Base-by-base conservation (phyloP, 768 basidiomycete species). In the Daedaleopsis sinensis region DNA sequence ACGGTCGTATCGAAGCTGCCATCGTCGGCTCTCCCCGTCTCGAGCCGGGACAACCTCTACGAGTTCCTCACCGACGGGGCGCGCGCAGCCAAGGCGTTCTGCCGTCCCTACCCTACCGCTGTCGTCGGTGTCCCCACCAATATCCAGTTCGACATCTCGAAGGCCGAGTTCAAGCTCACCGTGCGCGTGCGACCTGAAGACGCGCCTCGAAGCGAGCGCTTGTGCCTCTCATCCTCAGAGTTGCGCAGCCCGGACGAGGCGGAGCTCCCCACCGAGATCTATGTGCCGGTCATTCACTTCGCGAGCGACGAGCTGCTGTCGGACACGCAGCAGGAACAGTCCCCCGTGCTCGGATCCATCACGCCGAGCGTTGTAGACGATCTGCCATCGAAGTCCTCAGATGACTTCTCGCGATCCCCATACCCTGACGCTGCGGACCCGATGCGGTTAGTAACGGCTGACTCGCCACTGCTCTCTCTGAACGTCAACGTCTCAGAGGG, bases 231-330 rank as follows among this genome's bases (percentile, higher is more conserved):
- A 3, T 65, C 69, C 8, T 61, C 66, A 3, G 55, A 53, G 10
- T 54, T 59, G 12, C 67, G 61, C 1, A 63, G 63, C 16, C 69
- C 70, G 15, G 56, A 52, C 7, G 71, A 72, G 2, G 77, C 78
- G 18, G 72, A 71, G 32, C 75, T 84, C 1, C 82, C 87, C n/a
- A 98, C 94, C 19, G 97, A 97, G 79, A 87, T 98, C 21, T 99
- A 84, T 72, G 72, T 98, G 1, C 97, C 97, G 5, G 79, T 94
- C 52, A 88, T 96, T 19, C 97, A 99, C 72, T 99, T 87, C 71
- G 92, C 89, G 3, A 79, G 81, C 62, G 74, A 78, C 21, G 70
- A 74, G 35, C 65, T 71, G 21, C 65, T 68, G 38, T 39, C 67
- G 9, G 54, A 55, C 47, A 19, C 24, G 8, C 50, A 42, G 39